Percentiles rank a stretch among this genome's conserved stretches.
Evolutionary conservation across 257 asterid species (phyloP).

Genomic region (Nicotiana tabacum): DNA sequence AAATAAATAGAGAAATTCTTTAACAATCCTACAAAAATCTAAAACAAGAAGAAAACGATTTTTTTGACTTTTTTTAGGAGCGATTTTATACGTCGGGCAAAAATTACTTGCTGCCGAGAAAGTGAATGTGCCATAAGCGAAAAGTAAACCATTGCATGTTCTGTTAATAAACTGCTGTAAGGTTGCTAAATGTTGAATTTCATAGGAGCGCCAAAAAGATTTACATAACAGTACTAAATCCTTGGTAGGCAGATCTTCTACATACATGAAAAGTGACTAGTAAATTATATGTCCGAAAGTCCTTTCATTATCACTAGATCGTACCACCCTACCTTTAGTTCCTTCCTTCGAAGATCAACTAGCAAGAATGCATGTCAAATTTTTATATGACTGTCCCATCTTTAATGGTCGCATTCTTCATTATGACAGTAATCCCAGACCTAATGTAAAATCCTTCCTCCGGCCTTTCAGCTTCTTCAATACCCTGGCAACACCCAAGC

Average conservation of each 20-base stretch:
- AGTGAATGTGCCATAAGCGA: neutral
- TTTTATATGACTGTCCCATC: slow-evolving; percentile 66
- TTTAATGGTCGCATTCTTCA: slow-evolving; percentile 77
- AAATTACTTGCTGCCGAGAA: neutral
- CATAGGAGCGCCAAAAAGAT: neutral
- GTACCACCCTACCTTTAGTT: neutral
- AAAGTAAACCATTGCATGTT: neutral
- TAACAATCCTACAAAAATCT: too few relatives aligned
- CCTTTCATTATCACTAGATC: neutral
- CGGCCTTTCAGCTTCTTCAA: slow-evolving; percentile 76
- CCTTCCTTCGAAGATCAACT: neutral
- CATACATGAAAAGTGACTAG: neutral
- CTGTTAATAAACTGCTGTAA: neutral
- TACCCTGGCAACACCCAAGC: slow-evolving; percentile 36
- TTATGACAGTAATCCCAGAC: slow-evolving; percentile 75
- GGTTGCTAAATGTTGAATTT: neutral
- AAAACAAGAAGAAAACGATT: too few relatives aligned
- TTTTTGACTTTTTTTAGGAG: too few relatives aligned
- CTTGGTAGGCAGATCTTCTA: neutral
- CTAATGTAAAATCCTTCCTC: slow-evolving; percentile 79
- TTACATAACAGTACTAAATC: neutral
- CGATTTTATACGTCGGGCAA: too few relatives aligned
- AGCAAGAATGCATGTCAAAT: slow-evolving; percentile 28
- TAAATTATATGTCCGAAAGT: neutral
- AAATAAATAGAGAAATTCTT: too few relatives aligned